Evolutionary conservation across 768 basidiomycete species (phyloP).

Genomic region (Rhodotorula taiwanensis): DNA sequence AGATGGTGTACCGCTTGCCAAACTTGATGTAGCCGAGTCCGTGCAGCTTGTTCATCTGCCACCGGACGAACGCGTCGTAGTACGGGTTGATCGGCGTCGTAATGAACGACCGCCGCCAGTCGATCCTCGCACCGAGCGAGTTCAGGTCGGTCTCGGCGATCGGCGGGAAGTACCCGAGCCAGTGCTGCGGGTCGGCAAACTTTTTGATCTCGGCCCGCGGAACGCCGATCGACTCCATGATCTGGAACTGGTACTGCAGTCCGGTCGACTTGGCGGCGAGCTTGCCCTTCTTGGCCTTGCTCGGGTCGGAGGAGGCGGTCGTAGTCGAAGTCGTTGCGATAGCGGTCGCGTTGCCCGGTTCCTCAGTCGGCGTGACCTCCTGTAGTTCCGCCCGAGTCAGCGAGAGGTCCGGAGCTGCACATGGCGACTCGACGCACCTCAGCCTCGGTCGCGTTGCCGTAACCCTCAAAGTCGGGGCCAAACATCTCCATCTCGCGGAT

Average conservation of each 20-base stretch:
- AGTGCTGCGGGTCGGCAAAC: constrained; percentile 90
- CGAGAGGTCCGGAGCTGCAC: not conserved
- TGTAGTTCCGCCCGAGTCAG: no score
- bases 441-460: constrained; percentile 47
- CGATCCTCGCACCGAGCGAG: constrained; percentile 85
- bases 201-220: constrained; percentile 84
- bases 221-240: constrained; percentile 85
- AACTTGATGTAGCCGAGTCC: constrained; percentile 89
- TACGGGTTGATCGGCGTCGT: constrained; percentile 95
- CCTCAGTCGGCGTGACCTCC: constrained; percentile 45
- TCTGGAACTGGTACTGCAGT: constrained; percentile 95
- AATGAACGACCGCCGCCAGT: constrained; percentile 91
- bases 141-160: constrained; percentile 79
- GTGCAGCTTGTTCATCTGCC: constrained; percentile 93
- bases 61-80: constrained; percentile 92
- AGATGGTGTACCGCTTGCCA: constrained; percentile 95
- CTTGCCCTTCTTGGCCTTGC: constrained; percentile 93
- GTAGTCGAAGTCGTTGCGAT: constrained; percentile 42
- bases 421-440: constrained; percentile 40
- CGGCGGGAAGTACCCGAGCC: constrained; percentile 91
- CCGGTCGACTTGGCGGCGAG: constrained; percentile 87
- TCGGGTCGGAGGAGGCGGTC: constrained; percentile 45
- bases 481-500: constrained; percentile 95
- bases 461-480: constrained; percentile 77
- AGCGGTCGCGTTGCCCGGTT: constrained; percentile 41